Evolutionary conservation across 108 stramenopile genomes (phyloP).

Genomic region (Chaetoceros tenuissimus): DNA sequence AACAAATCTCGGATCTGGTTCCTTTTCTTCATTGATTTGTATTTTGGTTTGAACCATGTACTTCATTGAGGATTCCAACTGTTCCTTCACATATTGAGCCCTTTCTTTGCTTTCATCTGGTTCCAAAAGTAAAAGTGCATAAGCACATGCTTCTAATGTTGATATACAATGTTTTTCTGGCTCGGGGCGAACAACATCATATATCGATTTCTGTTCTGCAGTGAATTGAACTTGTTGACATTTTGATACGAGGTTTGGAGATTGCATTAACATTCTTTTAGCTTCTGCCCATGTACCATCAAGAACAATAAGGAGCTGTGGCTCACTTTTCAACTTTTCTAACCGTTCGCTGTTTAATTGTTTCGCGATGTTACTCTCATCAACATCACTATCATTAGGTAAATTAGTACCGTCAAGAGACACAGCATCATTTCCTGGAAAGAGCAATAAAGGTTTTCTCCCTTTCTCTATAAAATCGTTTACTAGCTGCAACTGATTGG

Average conservation of each 20-base stretch:
- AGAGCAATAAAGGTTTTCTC: conserved; percentile 27
- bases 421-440: conserved; percentile 40
- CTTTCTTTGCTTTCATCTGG: conserved; percentile 6
- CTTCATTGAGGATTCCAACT: too few species aligned
- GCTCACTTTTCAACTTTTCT: background rate
- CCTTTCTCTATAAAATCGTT: too few species aligned
- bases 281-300: conserved; percentile 67
- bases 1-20: too few species aligned
- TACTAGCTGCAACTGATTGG: background rate
- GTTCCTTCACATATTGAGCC: too few species aligned
- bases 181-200: conserved; percentile 39
- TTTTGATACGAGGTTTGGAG: conserved; percentile 24
- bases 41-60: too few species aligned
- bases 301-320: conserved; percentile 26
- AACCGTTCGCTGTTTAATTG: too few species aligned
- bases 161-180: conserved; percentile 52
- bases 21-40: too few species aligned
- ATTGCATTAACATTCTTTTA: conserved; percentile 34
- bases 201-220: conserved; percentile 19
- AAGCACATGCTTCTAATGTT: conserved; percentile 41
- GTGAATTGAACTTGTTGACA: conserved; percentile 36
- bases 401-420: conserved; percentile 23
- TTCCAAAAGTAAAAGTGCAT: conserved; percentile 24
- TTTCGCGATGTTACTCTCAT: too few species aligned
- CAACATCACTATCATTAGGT: too few species aligned